Evolutionary conservation across 176 grass and related monocot species (phyloP), one percentile per base, ranked within the genome.

Genomic region (Cenchrus purpureus): DNA sequence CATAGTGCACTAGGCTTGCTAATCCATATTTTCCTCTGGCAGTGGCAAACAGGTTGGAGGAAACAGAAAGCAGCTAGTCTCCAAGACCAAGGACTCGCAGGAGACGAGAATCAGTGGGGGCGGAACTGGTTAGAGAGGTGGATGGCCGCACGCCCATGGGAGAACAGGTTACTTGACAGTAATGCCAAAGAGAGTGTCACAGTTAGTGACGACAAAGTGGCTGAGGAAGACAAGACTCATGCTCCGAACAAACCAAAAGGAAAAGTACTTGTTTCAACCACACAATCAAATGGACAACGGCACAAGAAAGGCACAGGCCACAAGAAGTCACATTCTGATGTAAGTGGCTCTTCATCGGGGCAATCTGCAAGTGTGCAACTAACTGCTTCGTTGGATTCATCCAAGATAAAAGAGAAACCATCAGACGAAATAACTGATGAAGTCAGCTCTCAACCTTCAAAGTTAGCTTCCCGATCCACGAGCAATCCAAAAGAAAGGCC

Each of bases 131-230:
- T 99, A 42, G 97, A 99, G 79, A 89, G 97, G 80, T 99, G 97
- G 97, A 96, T 99, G 97, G 97, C 97, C 37, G 93, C 92, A 66
- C 90, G 91, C 28, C 93, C 97, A 6, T 99, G 97, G 97, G 97
- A 99, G 82, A 96, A 96, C 76, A 87, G 93, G 64, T 79, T 91
- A 58, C 90, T 99, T 8, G 97, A 99, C 29, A 79, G 66, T 28
- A 99, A 78, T 85, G 73, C 68, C 28, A 99, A 96, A 87, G 91
- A 96, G 7, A 86, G 43, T 40, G 54, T 81, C 58, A 61, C 78
- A 20, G 11, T 65, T 66, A 57, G 74, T 46, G 79, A 86, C 16
- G 73, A 82, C 44, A 87, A 68, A 58, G 74, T 85, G 25, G 57
- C 11, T 2, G 82, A 74, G 63, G 89, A 87, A 79, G 87, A 68